phyloP scores from a whole-genome alignment of 208 protist genomes.

The Acanthamoeba sp. region DNA sequence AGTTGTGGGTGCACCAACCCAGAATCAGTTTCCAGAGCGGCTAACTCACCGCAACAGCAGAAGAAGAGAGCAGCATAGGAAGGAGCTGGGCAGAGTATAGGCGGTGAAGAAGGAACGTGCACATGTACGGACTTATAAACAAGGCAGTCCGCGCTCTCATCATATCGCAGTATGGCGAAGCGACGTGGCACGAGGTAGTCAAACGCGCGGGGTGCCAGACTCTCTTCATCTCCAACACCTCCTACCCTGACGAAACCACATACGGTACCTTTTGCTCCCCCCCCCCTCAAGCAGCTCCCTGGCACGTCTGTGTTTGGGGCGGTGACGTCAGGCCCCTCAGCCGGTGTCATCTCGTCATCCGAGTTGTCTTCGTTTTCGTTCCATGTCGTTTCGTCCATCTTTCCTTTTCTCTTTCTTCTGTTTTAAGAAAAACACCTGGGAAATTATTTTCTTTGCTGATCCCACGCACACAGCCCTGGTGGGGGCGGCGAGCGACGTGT shows the following conservation, averaged over 20 bases:
- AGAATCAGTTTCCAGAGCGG: too few species aligned
- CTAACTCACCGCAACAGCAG: too few species aligned
- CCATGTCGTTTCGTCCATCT: background rate
- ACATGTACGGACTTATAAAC: slow-evolving; percentile 3
- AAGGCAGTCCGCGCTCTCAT: background rate
- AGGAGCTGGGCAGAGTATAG: background rate
- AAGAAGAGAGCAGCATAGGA: background rate
- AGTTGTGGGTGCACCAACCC: too few species aligned
- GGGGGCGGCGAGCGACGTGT: background rate
- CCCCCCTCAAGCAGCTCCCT: background rate
- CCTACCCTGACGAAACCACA: slow-evolving; percentile 7
- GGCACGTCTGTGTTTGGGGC: too few species aligned
- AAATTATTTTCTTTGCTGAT: background rate
- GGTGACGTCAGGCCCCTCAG: too few species aligned
- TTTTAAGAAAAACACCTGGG: background rate
- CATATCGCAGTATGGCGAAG: background rate
- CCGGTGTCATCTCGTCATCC: background rate
- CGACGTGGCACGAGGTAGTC: background rate
- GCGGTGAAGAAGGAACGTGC: too few species aligned
- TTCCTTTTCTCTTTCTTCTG: background rate
- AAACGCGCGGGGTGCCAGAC: background rate
- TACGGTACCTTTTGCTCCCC: background rate
- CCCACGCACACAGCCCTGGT: background rate
- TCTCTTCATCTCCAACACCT: background rate
- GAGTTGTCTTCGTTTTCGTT: background rate